Base-by-base conservation (phyloP, 2,329 filamentous ascomycete genomes). In the Aspergillus pseudoterreus region DNA sequence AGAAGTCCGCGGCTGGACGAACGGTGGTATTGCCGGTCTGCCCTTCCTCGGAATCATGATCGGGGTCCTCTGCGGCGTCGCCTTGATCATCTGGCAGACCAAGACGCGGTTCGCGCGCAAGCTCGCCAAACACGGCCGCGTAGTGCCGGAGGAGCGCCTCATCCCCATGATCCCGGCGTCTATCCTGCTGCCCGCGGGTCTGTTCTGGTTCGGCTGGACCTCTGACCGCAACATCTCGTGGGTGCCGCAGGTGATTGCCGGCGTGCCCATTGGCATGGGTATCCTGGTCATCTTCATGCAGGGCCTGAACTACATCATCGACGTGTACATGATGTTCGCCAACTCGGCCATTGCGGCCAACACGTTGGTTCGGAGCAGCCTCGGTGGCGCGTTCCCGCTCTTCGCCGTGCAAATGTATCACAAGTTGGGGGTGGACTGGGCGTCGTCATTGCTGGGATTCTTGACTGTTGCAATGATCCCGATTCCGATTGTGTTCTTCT, bases 201-300 rank as follows among this genome's bases (percentile, higher is more conserved):
- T 78, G 5, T 78, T 78, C 57, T 75, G 73, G 71, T 78, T 77
- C 53, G 75, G 70, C 12, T 79, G 77, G 77, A 70, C 70, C 8
- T 72, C 71, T 0, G 67, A 65, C 45, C 64, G 65, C 3, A 53
- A 66, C 27, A 71, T 75, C 32, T 69, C 64, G 11, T 78, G 75
- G 75, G 70, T 76, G 14, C 68, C 72, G 1, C 74, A 75, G 36
- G 72, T 75, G 1, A 59, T 78, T 3, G 66, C 73, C 4, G 73
- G 71, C 2, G 57, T 75, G 0, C 68, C 68, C 36, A 68, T 76
- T 21, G 77, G 76, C 0, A 71, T 72, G 54, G 68, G 69, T 4
- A 65, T 70, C 49, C 61, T 71, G 50, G 66, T 78, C 19, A 72
- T 63, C 50, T 77, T 70, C 70, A 62, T 71, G 57, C 66, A 70